A percentile compares a stretch with the other conserved stretches of the same genome.
phyloP scores from a whole-genome alignment of 352 stramenopile genomes.

The Globisporangium mamillatum region DNA sequence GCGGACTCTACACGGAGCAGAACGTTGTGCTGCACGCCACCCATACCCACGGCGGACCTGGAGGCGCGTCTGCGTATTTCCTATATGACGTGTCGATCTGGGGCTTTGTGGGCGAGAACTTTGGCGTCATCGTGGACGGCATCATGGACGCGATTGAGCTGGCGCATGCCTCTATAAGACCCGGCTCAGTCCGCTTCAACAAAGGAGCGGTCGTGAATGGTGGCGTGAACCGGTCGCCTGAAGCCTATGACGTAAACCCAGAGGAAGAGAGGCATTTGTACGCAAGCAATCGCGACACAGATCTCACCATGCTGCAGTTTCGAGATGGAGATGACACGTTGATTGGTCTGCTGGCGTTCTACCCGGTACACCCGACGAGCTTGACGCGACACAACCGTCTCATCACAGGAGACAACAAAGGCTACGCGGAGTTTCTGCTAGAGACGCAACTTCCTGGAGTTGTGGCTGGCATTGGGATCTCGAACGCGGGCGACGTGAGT shows the following conservation, averaged over 20 bases:
- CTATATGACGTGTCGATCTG: slow-evolving; percentile 55
- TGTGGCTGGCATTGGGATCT: slow-evolving; percentile 32
- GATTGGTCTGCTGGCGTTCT: slow-evolving; percentile 55
- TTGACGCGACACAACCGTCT: slow-evolving; percentile 67
- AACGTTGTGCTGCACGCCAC: slow-evolving; percentile 73
- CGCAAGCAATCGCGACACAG: slow-evolving; percentile 49
- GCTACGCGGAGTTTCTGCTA: slow-evolving; percentile 41
- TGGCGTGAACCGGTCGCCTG: slow-evolving; percentile 69
- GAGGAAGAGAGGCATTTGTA: slow-evolving; percentile 50
- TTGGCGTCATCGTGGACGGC: slow-evolving; percentile 62
- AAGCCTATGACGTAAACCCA: slow-evolving; percentile 69
- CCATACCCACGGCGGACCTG: slow-evolving; percentile 75
- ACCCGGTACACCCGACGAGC: slow-evolving; percentile 72
- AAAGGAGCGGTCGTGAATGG: slow-evolving; percentile 25
- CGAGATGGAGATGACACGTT: slow-evolving; percentile 26
- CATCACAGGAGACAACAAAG: slow-evolving; percentile 81
- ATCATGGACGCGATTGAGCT: slow-evolving; percentile 52
- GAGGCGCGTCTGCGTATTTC: slow-evolving; percentile 69
- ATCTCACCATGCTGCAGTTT: slow-evolving; percentile 66
- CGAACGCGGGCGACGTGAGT: slow-evolving; percentile 41
- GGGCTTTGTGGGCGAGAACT: slow-evolving; percentile 45
- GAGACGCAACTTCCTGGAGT: slow-evolving; percentile 28
- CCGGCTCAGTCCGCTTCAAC: slow-evolving; percentile 37
- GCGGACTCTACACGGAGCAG: slow-evolving; percentile 41
- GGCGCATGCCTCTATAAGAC: slow-evolving; percentile 49